Conservation (phyloP, 1,284 basidiomycete genomes). For the Moesziomyces aphidis region DNA sequence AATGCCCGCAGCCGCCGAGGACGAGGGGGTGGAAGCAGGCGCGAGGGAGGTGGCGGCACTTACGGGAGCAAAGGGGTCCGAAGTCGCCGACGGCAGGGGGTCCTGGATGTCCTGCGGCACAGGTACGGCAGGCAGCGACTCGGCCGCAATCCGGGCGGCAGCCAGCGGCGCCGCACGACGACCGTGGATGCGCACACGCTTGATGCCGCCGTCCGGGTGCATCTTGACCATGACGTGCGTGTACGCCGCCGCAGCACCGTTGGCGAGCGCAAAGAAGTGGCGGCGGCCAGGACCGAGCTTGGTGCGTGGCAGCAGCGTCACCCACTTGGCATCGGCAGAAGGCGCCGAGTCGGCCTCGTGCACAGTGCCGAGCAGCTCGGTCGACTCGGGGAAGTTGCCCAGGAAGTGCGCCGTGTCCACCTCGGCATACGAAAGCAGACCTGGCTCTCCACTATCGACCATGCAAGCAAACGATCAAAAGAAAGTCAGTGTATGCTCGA, state of each 20-base stretch:
- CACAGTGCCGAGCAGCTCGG: constrained; percentile 80
- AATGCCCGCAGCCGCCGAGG: constrained; percentile 17
- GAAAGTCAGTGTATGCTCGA: background rate
- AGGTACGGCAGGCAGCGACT: constrained; percentile 29
- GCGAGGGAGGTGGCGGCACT: constrained; percentile 27
- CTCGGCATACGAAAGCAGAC: constrained; percentile 81
- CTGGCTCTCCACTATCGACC: constrained; percentile 65
- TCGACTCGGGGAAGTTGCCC: constrained; percentile 89
- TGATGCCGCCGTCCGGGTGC: constrained; percentile 94
- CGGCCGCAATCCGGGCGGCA: constrained; percentile 19
- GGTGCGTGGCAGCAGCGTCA: constrained; percentile 78
- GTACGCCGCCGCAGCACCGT: constrained; percentile 72
- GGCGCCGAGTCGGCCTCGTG: constrained; percentile 62
- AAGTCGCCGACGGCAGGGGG: constrained; percentile 43
- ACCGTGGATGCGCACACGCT: constrained; percentile 86
- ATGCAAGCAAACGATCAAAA: background rate
- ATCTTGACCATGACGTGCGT: constrained; percentile 91
- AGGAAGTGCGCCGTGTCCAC: constrained; percentile 96
- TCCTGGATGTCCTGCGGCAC: constrained; percentile 54
- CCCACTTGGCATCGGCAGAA: constrained; percentile 73
- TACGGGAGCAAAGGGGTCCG: constrained; percentile 39
- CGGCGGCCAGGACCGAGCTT: constrained; percentile 90
- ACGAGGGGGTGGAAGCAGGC: constrained; percentile 5
- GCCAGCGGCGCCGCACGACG: constrained; percentile 70
- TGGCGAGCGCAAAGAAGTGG: constrained; percentile 85